Evolutionary conservation across 768 basidiomycete species (phyloP), one percentile per base, ranked within the genome.

Genomic region (Russula earlei): DNA sequence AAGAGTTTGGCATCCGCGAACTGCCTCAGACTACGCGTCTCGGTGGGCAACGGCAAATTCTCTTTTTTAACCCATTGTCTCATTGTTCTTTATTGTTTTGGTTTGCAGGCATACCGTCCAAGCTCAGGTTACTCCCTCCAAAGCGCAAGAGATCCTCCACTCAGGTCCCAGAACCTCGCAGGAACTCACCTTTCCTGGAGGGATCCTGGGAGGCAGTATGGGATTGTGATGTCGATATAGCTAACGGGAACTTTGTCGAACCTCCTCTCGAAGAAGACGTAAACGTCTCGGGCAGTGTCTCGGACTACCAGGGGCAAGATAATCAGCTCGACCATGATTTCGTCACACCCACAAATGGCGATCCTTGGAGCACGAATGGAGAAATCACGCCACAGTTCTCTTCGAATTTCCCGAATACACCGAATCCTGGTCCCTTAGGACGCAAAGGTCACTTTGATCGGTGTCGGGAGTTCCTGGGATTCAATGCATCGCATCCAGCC

Each of bases 121-220:
- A 22, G 34, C 40, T 53, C 40, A 17, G 27, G 4, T 48, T 58
- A 19, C 15, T 52, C 24, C 49, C 50, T 3, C 38, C 52, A 4
- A 58, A 24, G 19, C 52, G 40, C 52, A 52, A 42, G 33, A 34
- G 27, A 2, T 25, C 56, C 34, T n/a, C 27, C n/a, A 37, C 33
- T 12, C 56, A 58, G 27, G 33, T 14, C 25, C 56, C 56, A 48
- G 46, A 53, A 12, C 56, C 38, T 8, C 41, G 20, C 36, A 40
- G 17, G 19, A n/a, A 45, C 34, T 27, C 41, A 0, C 46, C n/a
- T 20, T 48, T 25, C 17, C n/a, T 36, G 17, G 19, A 24, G 4
- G 56, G 46, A 1, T n/a, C 40, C 6, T 53, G 56, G 51, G 52
- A 49, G 40, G 48, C 46, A 1, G 11, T 58, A 34, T 58, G 56